These are phyloP conservation scores for Myriosclerotinia duriaeana DNA, from an alignment of 2,329 filamentous ascomycete species.

Conservation along the genomic window DNA sequence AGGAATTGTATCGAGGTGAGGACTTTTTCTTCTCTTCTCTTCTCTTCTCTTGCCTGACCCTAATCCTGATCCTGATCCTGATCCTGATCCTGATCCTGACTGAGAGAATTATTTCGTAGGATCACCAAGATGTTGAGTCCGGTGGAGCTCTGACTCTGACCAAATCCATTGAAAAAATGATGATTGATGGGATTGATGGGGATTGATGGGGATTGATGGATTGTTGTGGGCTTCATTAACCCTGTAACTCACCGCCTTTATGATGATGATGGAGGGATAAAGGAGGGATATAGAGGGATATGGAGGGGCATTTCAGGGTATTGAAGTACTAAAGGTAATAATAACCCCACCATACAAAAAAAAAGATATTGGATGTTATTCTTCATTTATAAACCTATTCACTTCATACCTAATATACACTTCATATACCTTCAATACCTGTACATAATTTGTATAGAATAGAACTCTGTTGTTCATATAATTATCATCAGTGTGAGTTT, in stretches of 20 bases:
- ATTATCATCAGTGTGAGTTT: background rate
- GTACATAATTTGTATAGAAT: no score
- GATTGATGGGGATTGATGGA: background rate
- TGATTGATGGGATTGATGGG: conserved; percentile 6
- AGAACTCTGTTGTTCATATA: no score
- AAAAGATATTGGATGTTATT: no score
- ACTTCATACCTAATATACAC: no score
- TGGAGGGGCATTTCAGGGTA: conserved; percentile 5
- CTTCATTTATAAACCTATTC: no score
- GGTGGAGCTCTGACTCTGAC: conserved; percentile 21
- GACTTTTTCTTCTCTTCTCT: conserved; percentile 1
- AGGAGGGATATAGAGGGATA: background rate
- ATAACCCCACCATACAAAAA: background rate
- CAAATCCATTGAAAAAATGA: conserved; percentile 15
- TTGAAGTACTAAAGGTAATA: background rate
- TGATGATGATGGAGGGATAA: background rate
- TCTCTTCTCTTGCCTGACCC: background rate
- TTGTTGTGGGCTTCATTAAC: background rate
- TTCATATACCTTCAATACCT: no score
- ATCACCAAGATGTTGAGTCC: background rate
- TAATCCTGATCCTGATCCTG: no score
- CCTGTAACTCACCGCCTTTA: conserved; percentile 9
- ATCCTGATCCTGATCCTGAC: background rate
- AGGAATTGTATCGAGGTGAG: conserved; percentile 16
- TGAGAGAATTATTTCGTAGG: conserved; percentile 3